Evolutionary conservation across 1,284 basidiomycete species (phyloP).

Genomic region (Boletus hoseneyae): DNA sequence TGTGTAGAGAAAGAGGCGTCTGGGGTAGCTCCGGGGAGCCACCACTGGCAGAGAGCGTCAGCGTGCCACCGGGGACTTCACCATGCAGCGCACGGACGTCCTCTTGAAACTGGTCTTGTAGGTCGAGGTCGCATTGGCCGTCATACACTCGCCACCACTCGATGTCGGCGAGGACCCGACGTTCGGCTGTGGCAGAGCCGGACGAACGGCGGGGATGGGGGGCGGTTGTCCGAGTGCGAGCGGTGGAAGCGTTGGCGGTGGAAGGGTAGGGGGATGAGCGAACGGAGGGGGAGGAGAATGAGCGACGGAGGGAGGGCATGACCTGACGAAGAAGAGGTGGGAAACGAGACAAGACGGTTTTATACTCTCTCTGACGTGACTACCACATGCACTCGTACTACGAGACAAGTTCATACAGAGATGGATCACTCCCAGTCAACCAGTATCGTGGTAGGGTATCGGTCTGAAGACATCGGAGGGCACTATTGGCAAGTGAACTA

Average conservation of each 20-base stretch:
- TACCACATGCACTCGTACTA: no score
- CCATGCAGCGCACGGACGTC: slow-evolving; percentile 17
- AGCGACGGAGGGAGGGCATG: slow-evolving; percentile 78
- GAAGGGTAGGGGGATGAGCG: slow-evolving; percentile 60
- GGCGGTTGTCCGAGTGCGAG: slow-evolving; percentile 36
- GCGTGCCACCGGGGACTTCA: slow-evolving; percentile 17
- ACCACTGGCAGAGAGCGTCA: slow-evolving; percentile 25
- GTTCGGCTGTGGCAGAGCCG: slow-evolving; percentile 56
- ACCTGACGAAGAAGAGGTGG: slow-evolving; percentile 25
- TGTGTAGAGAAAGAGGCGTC: slow-evolving; percentile 15
- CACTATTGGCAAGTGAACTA: no score
- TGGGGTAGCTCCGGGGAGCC: slow-evolving; percentile 21
- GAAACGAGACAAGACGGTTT: slow-evolving; percentile 28
- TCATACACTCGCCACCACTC: slow-evolving; percentile 79
- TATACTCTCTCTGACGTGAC: slow-evolving; percentile 28
- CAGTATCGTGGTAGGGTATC: no score
- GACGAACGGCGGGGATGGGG: slow-evolving; percentile 55
- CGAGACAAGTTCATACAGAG: no score
- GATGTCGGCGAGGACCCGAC: slow-evolving; percentile 76
- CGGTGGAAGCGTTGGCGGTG: slow-evolving; percentile 26
- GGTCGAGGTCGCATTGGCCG: slow-evolving; percentile 55
- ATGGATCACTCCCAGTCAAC: no score
- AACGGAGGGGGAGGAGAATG: slow-evolving; percentile 60
- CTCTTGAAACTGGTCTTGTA: slow-evolving; percentile 34
- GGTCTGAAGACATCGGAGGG: no score